Base-by-base conservation (phyloP, 164 flowering plant species). In the Platanus orientalis region DNA sequence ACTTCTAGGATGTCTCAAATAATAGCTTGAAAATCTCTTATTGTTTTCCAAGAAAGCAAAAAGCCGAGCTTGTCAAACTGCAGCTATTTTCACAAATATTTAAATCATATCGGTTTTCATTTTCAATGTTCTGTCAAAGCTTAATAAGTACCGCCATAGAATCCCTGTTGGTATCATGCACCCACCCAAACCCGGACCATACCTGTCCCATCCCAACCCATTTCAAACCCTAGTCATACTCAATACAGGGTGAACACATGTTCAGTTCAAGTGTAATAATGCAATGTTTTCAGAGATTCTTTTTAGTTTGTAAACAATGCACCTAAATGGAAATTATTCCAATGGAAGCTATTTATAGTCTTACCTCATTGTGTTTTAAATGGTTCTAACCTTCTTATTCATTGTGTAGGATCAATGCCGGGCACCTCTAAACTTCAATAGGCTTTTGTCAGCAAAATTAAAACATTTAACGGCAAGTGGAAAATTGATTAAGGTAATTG, bases 381-480 rank as follows among this genome's bases (percentile, higher is more conserved):
- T 42, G 23, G 21, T 54, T 39, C 27, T 64, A 44, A 64, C 36
- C 29, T 48, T 58, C 11, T 24, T 67, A 27, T 30, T 54, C 61
- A 4, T 63, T 60, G 45, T 77, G 62, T 60, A 93, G 98, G 98
- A 88, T 49, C 89, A 84, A 66, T 93, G 81, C 50, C 79, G 86
- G 84, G 86, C 96, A 56, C 98, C 96, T 59, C 84, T 85, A 62
- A 83, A 90, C 72, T 88, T 92, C 61, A 86, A 88, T 67, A 84
- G 92, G 71, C 59, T 87, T 57, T 79, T 92, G 71, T 88, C 97
- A 27, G 78, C 88, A 7, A 92, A 92, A 71, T 64, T 92, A 48
- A 92, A 90, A 74, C 72, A 68, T 64, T 69, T 92, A 76, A 80
- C 88, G 14, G 71, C 83, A 34, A 77, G 45, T 63, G 84, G 96